Evolutionary conservation across 805 yeast genomes (phyloP).

Genomic region (Saturnispora hagleri): DNA sequence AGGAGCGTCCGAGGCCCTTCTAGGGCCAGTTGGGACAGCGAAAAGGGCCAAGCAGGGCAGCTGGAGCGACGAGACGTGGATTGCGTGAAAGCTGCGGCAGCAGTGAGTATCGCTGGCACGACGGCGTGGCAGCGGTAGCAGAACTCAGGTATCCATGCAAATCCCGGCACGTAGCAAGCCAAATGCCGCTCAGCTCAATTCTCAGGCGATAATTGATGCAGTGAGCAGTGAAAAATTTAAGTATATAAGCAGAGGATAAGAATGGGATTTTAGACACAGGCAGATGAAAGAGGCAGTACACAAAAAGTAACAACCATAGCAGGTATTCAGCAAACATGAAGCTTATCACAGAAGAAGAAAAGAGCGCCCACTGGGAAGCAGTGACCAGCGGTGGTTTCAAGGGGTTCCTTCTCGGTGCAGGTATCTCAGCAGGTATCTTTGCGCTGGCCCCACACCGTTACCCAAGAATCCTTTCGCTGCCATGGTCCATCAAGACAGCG

Average conservation of each 20-base stretch:
- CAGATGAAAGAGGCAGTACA: background rate
- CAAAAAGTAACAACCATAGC: background rate
- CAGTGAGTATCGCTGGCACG: background rate
- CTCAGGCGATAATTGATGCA: background rate
- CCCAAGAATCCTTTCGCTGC: conserved; percentile 35
- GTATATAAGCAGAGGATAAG: background rate
- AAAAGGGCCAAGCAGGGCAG: background rate
- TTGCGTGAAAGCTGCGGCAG: background rate
- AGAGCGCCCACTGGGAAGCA: conserved; percentile 11
- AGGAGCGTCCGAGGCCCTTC: background rate
- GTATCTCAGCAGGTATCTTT: conserved; percentile 46
- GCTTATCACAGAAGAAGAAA: conserved; percentile 17
- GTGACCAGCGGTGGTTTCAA: conserved; percentile 14
- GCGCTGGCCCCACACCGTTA: conserved; percentile 39
- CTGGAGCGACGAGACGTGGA: background rate
- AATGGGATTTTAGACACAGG: background rate
- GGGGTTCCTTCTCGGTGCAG: conserved; percentile 36
- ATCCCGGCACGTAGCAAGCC: background rate
- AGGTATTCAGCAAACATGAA: conserved; percentile 10
- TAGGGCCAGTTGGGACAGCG: background rate
- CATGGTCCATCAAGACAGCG: conserved; percentile 58
- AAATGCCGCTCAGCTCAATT: background rate
- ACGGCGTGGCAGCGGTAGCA: background rate
- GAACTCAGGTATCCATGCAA: background rate
- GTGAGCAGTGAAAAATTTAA: background rate